These are phyloP conservation scores for Zancudomyces culisetae DNA, from an alignment of 371 early-diverging fungal species.

Conservation along the genomic window DNA sequence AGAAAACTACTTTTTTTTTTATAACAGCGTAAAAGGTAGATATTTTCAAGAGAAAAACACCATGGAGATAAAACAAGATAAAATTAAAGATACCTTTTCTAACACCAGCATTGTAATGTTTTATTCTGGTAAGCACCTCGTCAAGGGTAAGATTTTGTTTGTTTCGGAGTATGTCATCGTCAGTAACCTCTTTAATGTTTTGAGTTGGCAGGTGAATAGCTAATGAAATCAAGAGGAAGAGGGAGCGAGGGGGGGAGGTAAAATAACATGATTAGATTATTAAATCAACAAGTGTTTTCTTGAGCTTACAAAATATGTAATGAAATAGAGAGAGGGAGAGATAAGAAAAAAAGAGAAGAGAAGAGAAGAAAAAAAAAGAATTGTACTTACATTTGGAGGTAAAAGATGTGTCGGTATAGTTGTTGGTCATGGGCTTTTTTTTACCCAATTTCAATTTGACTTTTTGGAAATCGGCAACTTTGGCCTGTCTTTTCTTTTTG, in stretches of 20 bases:
- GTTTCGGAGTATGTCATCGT: conserved; percentile 35
- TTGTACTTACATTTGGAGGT: conserved; percentile 42
- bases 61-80: neutral
- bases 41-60: too few relatives aligned
- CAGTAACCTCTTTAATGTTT: conserved; percentile 53
- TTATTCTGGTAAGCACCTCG: conserved; percentile 48
- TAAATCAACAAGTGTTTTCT: too few relatives aligned
- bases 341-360: neutral
- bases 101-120: conserved; percentile 54
- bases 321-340: neutral
- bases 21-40: too few relatives aligned
- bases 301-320: too few relatives aligned
- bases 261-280: too few relatives aligned
- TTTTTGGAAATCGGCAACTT: conserved; percentile 74
- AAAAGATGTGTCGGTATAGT: conserved; percentile 69
- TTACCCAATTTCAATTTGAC: conserved; percentile 82
- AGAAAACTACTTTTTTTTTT: too few relatives aligned
- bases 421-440: conserved; percentile 55
- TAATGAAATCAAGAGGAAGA: conserved; percentile 13
- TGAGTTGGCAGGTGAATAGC: conserved; percentile 59
- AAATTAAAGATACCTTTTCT: conserved; percentile 34
- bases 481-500: conserved; percentile 46
- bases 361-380: neutral
- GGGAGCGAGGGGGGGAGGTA: too few relatives aligned
- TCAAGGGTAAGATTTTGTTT: conserved; percentile 48